A percentile compares a stretch with the other conserved stretches of the same genome.
Conservation (phyloP, 148 eudicot genomes). For the Oxyria digyna region DNA sequence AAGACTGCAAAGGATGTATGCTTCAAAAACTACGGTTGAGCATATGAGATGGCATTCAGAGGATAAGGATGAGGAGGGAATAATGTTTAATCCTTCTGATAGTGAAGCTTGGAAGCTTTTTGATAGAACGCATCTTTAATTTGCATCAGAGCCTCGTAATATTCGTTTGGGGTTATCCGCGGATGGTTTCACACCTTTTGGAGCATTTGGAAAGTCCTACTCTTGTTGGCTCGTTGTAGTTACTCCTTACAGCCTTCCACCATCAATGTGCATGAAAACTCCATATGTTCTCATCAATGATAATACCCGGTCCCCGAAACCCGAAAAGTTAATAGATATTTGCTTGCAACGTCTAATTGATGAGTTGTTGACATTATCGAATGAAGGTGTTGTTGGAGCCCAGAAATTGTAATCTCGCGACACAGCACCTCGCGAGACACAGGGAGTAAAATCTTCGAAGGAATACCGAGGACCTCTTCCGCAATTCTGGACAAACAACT, state of each 20-base stretch:
- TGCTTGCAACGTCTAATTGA: too few relatives aligned
- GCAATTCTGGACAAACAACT: too few relatives aligned
- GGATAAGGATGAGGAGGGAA: not conserved
- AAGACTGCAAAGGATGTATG: too few relatives aligned
- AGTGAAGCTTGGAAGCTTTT: constrained; percentile 1
- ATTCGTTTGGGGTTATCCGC: not conserved
- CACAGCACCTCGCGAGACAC: too few relatives aligned
- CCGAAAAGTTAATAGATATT: not conserved
- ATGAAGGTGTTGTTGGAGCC: too few relatives aligned
- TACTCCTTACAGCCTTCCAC: not conserved
- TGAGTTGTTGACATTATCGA: not conserved
- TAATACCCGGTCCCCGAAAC: not conserved
- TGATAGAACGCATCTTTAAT: not conserved
- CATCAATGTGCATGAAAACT: not conserved
- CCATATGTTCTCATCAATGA: not conserved
- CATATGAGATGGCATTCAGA: not conserved
- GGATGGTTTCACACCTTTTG: not conserved
- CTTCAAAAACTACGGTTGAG: too few relatives aligned
- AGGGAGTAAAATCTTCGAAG: too few relatives aligned
- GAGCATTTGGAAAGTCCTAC: not conserved
- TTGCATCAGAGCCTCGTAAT: not conserved
- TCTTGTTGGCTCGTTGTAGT: not conserved
- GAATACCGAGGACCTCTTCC: too few relatives aligned
- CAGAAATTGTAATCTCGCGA: too few relatives aligned
- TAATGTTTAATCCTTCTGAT: not conserved